Evolutionary conservation across 1,284 basidiomycete species (phyloP), one percentile per base, ranked within the genome.

Genomic region (Ceratobasidium sp.): DNA sequence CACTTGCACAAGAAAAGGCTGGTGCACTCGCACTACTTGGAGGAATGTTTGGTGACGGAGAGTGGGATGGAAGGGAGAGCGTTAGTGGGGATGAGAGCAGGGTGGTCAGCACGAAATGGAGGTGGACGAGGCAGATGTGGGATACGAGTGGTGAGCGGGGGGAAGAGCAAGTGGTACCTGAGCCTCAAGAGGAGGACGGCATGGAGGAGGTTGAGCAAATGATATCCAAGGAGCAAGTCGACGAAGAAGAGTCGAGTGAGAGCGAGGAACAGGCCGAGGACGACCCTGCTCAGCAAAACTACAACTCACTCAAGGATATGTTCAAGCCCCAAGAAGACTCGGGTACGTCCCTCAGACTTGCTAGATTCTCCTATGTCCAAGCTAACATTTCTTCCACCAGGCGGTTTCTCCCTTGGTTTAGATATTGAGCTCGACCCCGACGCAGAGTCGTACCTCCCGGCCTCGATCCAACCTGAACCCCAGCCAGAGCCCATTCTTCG

Each of bases 21-120:
- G 27, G 35, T 22, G 60, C 42, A 0, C 57, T 65, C n/a, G 58
- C 57, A 13, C 45, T 65, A 25, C 40, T 72, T 17, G 53, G 60
- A 12, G 58, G 52, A 27, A 38, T 72, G 31, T 50, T 64, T 25
- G 35, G 45, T 1, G 53, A 55, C 13, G 70, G 65, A 12, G 42
- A 79, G 27, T 79, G 76, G 25, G 75, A 70, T 29, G 75, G 77
- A n/a, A 71, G 72, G 56, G 58, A 60, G 8, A 34, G n/a, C 1
- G 32, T 43, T 12, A n/a, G 54, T 27, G 52, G 29, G 45, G 70
- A 58, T 13, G 57, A 70, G 8, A 40, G 22, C 10, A 65, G 72
- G 29, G 50, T 70, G 25, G 60, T 31, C 52, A 8, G 47, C 43
- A 3, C 38, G 62, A 13, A 35, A 53, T 13, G 53, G n/a, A 20